Base-by-base conservation (phyloP, 2,329 filamentous ascomycete genomes). In the Cercospora brassicicola region DNA sequence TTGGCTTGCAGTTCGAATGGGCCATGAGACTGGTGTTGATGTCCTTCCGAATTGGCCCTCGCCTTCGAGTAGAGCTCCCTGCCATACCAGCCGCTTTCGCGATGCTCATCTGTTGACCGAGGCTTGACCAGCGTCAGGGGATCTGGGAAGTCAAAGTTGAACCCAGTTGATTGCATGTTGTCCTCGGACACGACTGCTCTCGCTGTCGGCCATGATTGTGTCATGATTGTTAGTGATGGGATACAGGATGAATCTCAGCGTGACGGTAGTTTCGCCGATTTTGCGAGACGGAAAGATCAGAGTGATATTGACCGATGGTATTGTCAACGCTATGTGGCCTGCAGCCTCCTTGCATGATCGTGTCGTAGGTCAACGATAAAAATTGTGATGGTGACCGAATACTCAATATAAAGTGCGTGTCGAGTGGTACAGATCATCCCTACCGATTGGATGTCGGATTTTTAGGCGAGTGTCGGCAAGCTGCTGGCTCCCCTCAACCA, bases 121-220 rank as follows among this genome's bases (percentile, higher is more conserved):
- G 57, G 20, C 42, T 60, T 60, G 18, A 39, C 31, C 7, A 39
- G 18, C 7, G 57, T 60, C 31, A 45, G 36, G 33, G 57, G 57
- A 23, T 18, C 6, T 15, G 57, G 57, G n/a, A 60, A 39, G 18
- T 60, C 57, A 28, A 60, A 60, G 15, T 60, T 31, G 57, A 60
- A 60, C 3, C 57, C 57, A 15, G 33, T 20, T 23, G 30, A 10
- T 39, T 42, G 9, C 8, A 23, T 26, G 20, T n/a, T 39, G 23
- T 28, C 20, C 4, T 42, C 57, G 33, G 57, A 56, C 28, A 56
- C 51, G 10, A 30, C 51, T 20, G 51, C 51, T 15, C 51, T n/a
- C 51, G 51, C 20, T 10, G 51, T 56, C n/a, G 51, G 51, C 51
- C 51, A 30, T n/a, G 23, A 23, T 4, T 56, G 51, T 30, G 23